Conservation (phyloP, 345 rosid genomes). For the Anacardium occidentale region DNA sequence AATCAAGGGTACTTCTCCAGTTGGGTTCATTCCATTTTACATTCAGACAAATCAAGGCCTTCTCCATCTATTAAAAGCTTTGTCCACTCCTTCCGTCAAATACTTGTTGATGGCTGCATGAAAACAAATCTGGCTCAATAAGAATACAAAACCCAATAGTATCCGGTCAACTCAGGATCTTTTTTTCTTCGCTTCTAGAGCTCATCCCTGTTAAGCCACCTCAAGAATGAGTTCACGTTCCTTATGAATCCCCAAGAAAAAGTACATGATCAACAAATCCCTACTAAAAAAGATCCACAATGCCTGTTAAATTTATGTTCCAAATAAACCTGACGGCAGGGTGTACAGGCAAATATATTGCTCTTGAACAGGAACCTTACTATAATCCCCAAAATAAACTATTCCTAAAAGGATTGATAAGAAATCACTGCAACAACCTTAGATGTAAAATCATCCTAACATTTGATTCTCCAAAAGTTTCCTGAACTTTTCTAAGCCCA, state of each 20-base stretch:
- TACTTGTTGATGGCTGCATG: not conserved
- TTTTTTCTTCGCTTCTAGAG: not conserved
- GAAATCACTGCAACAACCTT: not conserved
- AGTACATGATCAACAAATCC: not conserved
- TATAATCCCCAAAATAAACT: not conserved
- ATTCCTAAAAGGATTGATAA: not conserved
- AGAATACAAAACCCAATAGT: not conserved
- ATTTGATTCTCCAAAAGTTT: not conserved
- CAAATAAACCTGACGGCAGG: not conserved
- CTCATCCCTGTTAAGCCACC: not conserved
- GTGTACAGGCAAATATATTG: not conserved
- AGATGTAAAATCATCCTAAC: not conserved
- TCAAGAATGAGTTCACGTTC: not conserved
- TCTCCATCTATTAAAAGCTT: not conserved
- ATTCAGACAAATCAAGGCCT: not conserved
- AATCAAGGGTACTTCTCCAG: too few species aligned
- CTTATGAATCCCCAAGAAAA: too few species aligned
- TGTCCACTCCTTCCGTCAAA: not conserved
- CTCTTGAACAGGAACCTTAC: not conserved
- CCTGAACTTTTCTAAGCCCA: not conserved
- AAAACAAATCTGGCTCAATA: not conserved
- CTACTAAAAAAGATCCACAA: not conserved
- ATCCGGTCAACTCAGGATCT: not conserved
- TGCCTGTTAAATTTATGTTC: not conserved
- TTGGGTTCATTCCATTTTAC: not conserved